These are phyloP conservation scores for Sclerotinia nivalis DNA, from an alignment of 2,329 filamentous ascomycete genomes.

Conservation along the genomic window DNA sequence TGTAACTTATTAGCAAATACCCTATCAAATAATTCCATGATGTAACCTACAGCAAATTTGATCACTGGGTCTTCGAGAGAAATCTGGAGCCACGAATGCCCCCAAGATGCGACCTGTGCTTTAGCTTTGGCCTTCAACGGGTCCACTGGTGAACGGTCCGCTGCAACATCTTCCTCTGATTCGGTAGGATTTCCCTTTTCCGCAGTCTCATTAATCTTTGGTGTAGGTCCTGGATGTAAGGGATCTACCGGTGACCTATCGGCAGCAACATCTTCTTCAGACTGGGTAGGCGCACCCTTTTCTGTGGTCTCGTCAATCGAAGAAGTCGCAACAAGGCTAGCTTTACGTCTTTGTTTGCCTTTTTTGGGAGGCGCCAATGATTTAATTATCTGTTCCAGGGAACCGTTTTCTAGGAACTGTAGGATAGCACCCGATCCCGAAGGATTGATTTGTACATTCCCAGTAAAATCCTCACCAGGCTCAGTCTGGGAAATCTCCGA, in stretches of 20 bases:
- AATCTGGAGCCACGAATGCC: conserved; percentile 58
- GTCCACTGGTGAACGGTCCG: conserved; percentile 34
- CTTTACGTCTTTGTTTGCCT: conserved; percentile 20
- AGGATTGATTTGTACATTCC: conserved; percentile 36
- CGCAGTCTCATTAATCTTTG: conserved; percentile 29
- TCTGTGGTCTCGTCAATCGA: conserved; percentile 29
- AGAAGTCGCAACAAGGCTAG: conserved; percentile 13
- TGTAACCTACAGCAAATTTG: conserved; percentile 70
- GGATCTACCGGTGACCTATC: conserved; percentile 35
- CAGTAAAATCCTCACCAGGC: conserved; percentile 30
- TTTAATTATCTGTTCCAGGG: conserved; percentile 29
- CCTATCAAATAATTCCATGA: not conserved
- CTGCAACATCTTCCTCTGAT: conserved; percentile 37
- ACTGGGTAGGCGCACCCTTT: conserved; percentile 35
- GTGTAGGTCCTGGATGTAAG: conserved; percentile 26
- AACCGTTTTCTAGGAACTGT: conserved; percentile 29
- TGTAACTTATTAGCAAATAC: conserved; percentile 44
- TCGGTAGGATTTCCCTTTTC: conserved; percentile 33
- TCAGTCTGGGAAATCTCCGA: conserved; percentile 28
- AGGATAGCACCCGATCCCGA: conserved; percentile 31
- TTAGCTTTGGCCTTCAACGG: conserved; percentile 32
- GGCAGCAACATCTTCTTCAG: conserved; percentile 37
- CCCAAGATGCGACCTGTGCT: conserved; percentile 48
- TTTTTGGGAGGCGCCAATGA: conserved; percentile 17
- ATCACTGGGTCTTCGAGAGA: conserved; percentile 57